Base-by-base conservation (phyloP, 345 rosid species). In the Eucalyptus decipiens region DNA sequence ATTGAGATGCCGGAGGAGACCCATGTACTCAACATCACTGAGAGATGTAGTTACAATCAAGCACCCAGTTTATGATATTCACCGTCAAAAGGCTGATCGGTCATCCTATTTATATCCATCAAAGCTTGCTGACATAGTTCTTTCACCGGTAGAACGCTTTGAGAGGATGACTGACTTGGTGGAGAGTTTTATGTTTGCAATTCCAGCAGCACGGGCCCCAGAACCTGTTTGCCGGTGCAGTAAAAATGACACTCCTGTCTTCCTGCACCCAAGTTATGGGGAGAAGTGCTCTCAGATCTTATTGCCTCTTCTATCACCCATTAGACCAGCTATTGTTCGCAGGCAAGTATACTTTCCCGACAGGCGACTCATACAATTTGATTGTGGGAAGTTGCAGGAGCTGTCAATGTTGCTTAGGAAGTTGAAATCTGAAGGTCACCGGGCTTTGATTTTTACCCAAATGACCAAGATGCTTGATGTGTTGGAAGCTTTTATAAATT, bases 381-480 rank as follows among this genome's bases (percentile, higher is more conserved):
- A 98, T 90, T 97, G 99, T 92, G 99, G 99, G 90, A 98, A 98
- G 94, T 91, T 98, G 94, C 99, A 97, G 93, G 96, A 98, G 95
- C 99, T 98, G 91, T 97, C 98, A 40, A 90, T 94, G 91, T 90
- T 98, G 89, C 95, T 98, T 48, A 95, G 99, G 93, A 96, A 92
- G 90, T 91, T 98, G 93, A 98, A 98, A 92, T 95, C 96, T 88
- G 99, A 92, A 90, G 99, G 99, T 91, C 99, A 98, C 80, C 94
- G 99, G 89, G 99, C 99, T 42, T 92, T 98, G 90, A 97, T 98
- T 92, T 98, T 98, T 93, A 98, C 99, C 76, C 99, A 98, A 93
- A 98, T 98, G 99, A 98, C 99, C 88, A 98, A 96, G 93, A 98
- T 98, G 99, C 99, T 98, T 88, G 99, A 98, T 93, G 87, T 96